Conservation (phyloP, 129 eudicot species). For the Deinandra increscens region DNA sequence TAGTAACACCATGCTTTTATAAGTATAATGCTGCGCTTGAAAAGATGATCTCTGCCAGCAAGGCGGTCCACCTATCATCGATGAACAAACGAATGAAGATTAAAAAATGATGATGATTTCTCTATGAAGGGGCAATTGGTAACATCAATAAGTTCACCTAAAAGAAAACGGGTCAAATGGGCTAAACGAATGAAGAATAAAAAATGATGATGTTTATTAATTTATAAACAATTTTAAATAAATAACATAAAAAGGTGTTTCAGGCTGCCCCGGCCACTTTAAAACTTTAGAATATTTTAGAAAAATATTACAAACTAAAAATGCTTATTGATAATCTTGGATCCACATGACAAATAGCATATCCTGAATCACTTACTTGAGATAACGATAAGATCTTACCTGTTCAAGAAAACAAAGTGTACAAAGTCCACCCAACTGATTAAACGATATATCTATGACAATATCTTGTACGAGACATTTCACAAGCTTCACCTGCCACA, state of each 20-base stretch:
- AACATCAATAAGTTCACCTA: constrained; percentile 7
- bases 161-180: neutral
- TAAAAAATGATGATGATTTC: neutral
- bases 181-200: too few species aligned
- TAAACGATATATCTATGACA: constrained; percentile 85
- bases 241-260: neutral
- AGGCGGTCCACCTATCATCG: constrained; percentile 54
- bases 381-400: constrained; percentile 37
- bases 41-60: constrained; percentile 51
- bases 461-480: constrained; percentile 82
- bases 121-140: neutral
- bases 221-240: neutral
- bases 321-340: neutral
- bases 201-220: neutral
- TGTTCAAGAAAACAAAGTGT: constrained; percentile 96
- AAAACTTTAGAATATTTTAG: too few species aligned
- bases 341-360: neutral
- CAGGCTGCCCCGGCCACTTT: neutral
- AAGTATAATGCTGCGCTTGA: constrained; percentile 56
- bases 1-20: constrained; percentile 68
- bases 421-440: constrained; percentile 92
- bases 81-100: neutral
- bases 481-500: constrained; percentile 85
- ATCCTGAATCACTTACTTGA: constrained; percentile 3
- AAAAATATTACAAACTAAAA: too few species aligned